phyloP scores from a whole-genome alignment of 768 basidiomycete species.

The Leccinum boreale region DNA sequence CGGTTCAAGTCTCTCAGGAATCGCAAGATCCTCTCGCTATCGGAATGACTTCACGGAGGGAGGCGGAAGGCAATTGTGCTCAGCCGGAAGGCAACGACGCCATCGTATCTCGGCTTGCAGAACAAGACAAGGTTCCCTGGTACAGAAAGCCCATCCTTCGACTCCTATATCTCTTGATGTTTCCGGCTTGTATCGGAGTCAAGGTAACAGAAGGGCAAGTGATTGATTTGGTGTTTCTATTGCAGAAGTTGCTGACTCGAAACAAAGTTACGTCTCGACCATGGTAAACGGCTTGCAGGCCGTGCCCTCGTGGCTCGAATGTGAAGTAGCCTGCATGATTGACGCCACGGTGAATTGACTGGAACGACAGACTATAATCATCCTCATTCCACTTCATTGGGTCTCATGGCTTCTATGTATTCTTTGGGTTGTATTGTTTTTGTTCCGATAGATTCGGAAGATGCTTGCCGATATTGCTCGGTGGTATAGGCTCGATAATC shows the following conservation, averaged over 20 bases:
- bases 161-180: constrained; percentile 50
- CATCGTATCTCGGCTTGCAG: constrained; percentile 18
- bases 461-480: neutral
- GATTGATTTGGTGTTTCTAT: neutral
- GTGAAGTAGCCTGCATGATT: neutral
- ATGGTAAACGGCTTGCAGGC: neutral
- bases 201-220: constrained; percentile 20
- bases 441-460: neutral
- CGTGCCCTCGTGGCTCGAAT: neutral
- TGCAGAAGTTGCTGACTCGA: neutral
- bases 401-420: neutral
- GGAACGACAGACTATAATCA: neutral
- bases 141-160: constrained; percentile 60
- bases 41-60: constrained; percentile 2
- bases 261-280: neutral
- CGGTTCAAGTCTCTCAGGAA: neutral
- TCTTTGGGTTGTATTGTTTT: neutral
- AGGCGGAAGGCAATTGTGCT: neutral
- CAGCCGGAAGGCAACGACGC: constrained; percentile 2
- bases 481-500: neutral
- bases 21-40: neutral
- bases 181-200: constrained; percentile 37
- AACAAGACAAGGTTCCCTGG: constrained; percentile 55
- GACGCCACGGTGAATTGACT: neutral
- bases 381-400: neutral